These are phyloP conservation scores for Obelidium mucronatum DNA, from an alignment of 192 early-diverging fungal species.

Conservation along the genomic window DNA sequence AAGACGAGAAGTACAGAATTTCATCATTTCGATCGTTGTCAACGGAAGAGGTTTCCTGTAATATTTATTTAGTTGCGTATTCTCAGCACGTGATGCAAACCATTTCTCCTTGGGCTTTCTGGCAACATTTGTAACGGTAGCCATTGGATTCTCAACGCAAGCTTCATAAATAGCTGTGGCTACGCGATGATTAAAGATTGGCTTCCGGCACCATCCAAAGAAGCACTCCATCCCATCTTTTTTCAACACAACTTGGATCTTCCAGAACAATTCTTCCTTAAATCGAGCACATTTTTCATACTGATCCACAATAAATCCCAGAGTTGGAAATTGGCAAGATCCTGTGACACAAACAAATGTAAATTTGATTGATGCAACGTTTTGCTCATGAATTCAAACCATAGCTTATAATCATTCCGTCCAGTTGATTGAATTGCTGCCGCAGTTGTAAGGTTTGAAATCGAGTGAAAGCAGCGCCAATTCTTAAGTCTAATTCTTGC, in stretches of 20 bases:
- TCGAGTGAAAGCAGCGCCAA: constrained; percentile 92
- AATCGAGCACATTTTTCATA: constrained; percentile 79
- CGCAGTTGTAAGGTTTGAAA: constrained; percentile 82
- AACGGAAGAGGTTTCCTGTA: constrained; percentile 86
- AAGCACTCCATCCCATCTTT: constrained; percentile 57
- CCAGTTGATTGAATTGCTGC: constrained; percentile 57
- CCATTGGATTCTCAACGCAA: constrained; percentile 69
- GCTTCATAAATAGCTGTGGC: constrained; percentile 77
- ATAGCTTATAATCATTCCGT: constrained; percentile 78
- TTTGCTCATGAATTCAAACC: constrained; percentile 66
- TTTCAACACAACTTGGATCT: constrained; percentile 63
- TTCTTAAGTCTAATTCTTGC: constrained; percentile 87
- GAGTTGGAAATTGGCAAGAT: constrained; percentile 94
- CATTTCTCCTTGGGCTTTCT: constrained; percentile 81
- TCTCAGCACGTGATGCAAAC: too few relatives aligned
- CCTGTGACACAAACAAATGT: constrained; percentile 51
- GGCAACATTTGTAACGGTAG: constrained; percentile 63
- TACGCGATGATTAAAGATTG: constrained; percentile 78
- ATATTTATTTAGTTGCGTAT: not conserved
- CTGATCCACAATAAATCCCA: constrained; percentile 94
- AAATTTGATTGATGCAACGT: too few relatives aligned
- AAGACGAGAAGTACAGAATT: constrained; percentile 74
- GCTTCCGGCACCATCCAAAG: constrained; percentile 80
- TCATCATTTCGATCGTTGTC: constrained; percentile 95
- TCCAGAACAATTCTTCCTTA: constrained; percentile 92